phyloP scores from a whole-genome alignment of 306 rosid genomes.

The Hylodesmum podocarpum region DNA sequence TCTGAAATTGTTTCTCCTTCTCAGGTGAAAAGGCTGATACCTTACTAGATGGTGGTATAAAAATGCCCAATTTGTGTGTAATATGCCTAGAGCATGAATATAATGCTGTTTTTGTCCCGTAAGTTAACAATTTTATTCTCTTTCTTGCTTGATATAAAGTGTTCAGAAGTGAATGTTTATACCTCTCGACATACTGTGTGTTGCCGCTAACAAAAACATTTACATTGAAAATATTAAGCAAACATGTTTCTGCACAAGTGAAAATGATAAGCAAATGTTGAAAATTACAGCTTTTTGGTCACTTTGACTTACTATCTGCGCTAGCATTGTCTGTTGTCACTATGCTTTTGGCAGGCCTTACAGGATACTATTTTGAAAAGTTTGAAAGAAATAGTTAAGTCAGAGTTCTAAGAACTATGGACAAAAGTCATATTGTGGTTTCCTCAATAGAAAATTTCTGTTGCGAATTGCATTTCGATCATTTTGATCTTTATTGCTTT shows the following conservation, averaged over 20 bases:
- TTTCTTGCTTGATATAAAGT: background rate
- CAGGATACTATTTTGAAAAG: too few relatives aligned
- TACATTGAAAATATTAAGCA: slow-evolving; percentile 4
- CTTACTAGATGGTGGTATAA: slow-evolving; percentile 53
- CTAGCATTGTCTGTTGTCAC: too few relatives aligned
- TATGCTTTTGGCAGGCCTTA: too few relatives aligned
- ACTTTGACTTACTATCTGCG: too few relatives aligned
- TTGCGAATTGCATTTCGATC: background rate
- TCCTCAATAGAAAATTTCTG: background rate
- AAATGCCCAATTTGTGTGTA: slow-evolving; percentile 83
- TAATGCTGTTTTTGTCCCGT: slow-evolving; percentile 94
- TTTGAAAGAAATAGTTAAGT: too few relatives aligned
- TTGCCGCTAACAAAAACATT: background rate
- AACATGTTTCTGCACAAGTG: background rate
- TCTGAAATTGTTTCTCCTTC: slow-evolving; percentile 3
- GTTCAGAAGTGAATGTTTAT: background rate
- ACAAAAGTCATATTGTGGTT: background rate
- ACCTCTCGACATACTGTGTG: slow-evolving; percentile 6
- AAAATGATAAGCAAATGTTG: too few relatives aligned
- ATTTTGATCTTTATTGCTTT: background rate
- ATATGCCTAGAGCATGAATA: slow-evolving; percentile 90
- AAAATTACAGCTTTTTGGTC: too few relatives aligned
- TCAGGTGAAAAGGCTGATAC: slow-evolving; percentile 46
- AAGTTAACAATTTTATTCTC: slow-evolving; percentile 40
- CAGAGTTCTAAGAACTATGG: too few relatives aligned